These are phyloP conservation scores for Venturia oleaginea DNA, from an alignment of 2,329 filamentous ascomycete genomes.

Conservation along the genomic window DNA sequence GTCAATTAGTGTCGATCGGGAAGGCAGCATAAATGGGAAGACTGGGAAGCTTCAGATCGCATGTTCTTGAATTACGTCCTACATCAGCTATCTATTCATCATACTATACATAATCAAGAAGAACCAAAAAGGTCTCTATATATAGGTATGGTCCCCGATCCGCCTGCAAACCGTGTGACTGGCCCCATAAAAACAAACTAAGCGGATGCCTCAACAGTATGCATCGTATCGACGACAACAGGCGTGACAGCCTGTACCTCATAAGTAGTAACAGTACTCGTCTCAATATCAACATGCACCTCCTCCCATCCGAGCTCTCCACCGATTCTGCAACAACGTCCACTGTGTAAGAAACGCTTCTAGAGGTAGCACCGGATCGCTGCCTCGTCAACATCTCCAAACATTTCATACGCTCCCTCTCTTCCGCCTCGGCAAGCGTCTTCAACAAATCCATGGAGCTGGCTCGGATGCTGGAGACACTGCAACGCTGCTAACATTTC, in stretches of 20 bases:
- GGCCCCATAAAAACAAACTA: not conserved
- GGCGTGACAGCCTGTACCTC: not conserved
- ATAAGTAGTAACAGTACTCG: not conserved
- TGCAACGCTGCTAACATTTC: conserved; percentile 18
- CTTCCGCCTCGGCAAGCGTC: conserved; percentile 29
- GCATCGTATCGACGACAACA: not conserved
- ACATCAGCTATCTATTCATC: not conserved
- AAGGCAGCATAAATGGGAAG: too few species aligned
- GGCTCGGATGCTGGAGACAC: conserved; percentile 27
- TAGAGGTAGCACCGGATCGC: not conserved
- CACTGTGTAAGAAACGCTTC: not conserved
- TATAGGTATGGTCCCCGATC: not conserved
- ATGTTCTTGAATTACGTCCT: not conserved
- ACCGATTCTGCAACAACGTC: not conserved
- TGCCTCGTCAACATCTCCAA: conserved; percentile 2
- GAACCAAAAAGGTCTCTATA: conserved; percentile 6
- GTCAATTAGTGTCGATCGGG: too few species aligned
- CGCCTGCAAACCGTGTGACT: not conserved
- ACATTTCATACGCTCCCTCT: conserved; percentile 21
- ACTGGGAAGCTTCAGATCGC: not conserved
- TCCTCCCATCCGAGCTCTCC: not conserved
- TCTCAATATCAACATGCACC: not conserved
- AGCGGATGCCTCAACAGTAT: not conserved
- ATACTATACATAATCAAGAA: conserved; percentile 5
- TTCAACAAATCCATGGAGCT: conserved; percentile 33